These are phyloP conservation scores for Dictyophora rubrovolvata DNA, from an alignment of 768 basidiomycete genomes.

Conservation along the genomic window DNA sequence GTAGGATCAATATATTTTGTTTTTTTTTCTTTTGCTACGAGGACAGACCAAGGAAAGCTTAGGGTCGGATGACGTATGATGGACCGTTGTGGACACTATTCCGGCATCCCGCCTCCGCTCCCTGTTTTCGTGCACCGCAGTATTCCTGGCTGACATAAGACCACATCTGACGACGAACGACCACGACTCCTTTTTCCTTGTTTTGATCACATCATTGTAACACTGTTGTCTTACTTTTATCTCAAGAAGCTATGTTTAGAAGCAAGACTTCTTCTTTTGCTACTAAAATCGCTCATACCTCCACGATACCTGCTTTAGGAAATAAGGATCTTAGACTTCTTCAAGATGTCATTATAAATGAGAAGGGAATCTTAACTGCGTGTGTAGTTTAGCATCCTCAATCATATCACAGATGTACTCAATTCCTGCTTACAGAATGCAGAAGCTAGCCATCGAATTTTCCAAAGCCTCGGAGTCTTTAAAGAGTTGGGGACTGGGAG, in stretches of 20 bases:
- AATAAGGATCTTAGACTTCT: conserved; percentile 74
- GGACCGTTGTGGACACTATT: no score
- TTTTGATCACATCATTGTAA: no score
- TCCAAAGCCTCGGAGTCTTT: conserved; percentile 64
- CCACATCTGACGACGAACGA: no score
- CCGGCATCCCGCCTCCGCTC: no score
- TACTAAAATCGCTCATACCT: conserved; percentile 82
- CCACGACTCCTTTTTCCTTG: no score
- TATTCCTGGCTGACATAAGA: no score
- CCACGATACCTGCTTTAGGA: conserved; percentile 62
- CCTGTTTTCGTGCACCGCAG: no score
- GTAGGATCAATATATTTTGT: no score
- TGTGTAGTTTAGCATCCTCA: conserved; percentile 27
- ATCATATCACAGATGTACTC: neutral
- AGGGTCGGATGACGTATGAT: no score
- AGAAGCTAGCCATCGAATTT: conserved; percentile 56
- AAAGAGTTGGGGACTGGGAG: conserved; percentile 61
- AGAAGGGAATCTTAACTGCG: conserved; percentile 74
- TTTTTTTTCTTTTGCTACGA: no score
- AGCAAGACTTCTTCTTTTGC: conserved; percentile 36
- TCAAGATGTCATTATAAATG: conserved; percentile 83
- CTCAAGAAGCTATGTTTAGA: conserved; percentile 51
- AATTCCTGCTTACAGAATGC: conserved; percentile 32
- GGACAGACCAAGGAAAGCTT: no score
- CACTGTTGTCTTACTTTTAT: no score